These are phyloP conservation scores for Apophysomyces trapeziformis DNA, from an alignment of 371 early-diverging fungal species.

Conservation along the genomic window DNA sequence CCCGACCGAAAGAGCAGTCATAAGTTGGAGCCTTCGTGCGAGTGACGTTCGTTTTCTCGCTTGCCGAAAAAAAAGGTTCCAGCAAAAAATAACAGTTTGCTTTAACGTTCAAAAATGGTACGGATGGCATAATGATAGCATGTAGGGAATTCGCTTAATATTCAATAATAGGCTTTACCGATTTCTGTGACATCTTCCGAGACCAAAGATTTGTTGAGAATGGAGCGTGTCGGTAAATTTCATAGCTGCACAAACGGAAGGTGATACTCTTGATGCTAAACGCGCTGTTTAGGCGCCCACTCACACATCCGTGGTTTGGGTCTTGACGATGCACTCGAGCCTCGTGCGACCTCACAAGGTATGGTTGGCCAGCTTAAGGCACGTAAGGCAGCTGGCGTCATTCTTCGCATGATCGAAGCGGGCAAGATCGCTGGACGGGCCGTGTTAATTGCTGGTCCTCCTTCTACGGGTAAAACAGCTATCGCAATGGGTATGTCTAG, in stretches of 20 bases:
- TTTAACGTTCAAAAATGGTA: no score
- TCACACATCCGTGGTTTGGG: constrained; percentile 95
- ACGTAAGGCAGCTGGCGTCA: constrained; percentile 95
- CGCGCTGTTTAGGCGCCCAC: constrained; percentile 82
- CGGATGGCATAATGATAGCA: no score
- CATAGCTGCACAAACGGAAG: background rate
- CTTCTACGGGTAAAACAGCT: constrained; percentile 97
- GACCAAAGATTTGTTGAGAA: constrained; percentile 62
- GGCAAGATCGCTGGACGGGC: constrained; percentile 98
- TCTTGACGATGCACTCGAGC: constrained; percentile 90
- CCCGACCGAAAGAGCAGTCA: no score
- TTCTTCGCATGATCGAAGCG: constrained; percentile 92
- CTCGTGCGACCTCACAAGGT: constrained; percentile 86
- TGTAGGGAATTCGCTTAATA: no score
- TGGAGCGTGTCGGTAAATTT: constrained; percentile 70
- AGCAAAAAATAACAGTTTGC: no score
- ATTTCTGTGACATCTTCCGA: constrained; percentile 51
- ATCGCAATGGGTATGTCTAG: constrained; percentile 83
- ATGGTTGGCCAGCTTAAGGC: constrained; percentile 98
- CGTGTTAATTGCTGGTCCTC: constrained; percentile 96
- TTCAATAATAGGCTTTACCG: constrained; percentile 36
- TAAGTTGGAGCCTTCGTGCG: no score
- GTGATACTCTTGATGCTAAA: background rate
- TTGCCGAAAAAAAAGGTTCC: no score
- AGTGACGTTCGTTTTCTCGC: no score